These are phyloP conservation scores for Mycena galopus DNA, from an alignment of 768 basidiomycete genomes.

Conservation along the genomic window DNA sequence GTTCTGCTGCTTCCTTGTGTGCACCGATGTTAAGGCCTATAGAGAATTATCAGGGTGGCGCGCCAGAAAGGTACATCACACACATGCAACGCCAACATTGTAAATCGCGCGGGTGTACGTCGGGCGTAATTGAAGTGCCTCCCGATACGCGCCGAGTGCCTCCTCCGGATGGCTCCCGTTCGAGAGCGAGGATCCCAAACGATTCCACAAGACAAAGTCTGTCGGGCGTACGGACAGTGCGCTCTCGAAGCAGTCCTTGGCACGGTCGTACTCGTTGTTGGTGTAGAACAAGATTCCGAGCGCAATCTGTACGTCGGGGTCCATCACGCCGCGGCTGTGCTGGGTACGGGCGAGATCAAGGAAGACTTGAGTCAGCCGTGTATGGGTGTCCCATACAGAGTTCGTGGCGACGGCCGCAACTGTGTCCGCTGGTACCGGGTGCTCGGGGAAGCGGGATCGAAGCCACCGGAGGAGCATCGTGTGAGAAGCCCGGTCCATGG, in stretches of 20 bases:
- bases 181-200: conserved; percentile 93
- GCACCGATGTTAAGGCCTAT: conserved; percentile 96
- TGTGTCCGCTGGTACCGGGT: conserved; percentile 67
- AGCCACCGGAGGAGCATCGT: conserved; percentile 91
- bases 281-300: conserved; percentile 95
- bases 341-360: conserved; percentile 87
- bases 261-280: conserved; percentile 86
- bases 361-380: conserved; percentile 85
- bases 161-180: conserved; percentile 96
- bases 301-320: conserved; percentile 94
- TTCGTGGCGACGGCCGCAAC: conserved; percentile 65
- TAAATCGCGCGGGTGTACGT: conserved; percentile 98
- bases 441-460: conserved; percentile 70
- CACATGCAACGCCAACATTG: conserved; percentile 98
- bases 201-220: conserved; percentile 98
- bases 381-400: conserved; percentile 87
- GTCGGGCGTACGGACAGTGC: conserved; percentile 85
- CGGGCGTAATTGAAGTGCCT: conserved; percentile 90
- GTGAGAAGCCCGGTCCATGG: conserved; percentile 88
- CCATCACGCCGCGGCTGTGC: conserved; percentile 75
- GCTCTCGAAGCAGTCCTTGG: conserved; percentile 94
- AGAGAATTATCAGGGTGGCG: conserved; percentile 5
- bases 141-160: conserved; percentile 89
- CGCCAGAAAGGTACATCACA: conserved; percentile 47
- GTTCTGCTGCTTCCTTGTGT: conserved; percentile 95